Percentiles rank a stretch among this genome's conserved stretches.
These are phyloP conservation scores for Exserohilum rostratum DNA, from an alignment of 2,329 filamentous ascomycete species.

Conservation along the genomic window DNA sequence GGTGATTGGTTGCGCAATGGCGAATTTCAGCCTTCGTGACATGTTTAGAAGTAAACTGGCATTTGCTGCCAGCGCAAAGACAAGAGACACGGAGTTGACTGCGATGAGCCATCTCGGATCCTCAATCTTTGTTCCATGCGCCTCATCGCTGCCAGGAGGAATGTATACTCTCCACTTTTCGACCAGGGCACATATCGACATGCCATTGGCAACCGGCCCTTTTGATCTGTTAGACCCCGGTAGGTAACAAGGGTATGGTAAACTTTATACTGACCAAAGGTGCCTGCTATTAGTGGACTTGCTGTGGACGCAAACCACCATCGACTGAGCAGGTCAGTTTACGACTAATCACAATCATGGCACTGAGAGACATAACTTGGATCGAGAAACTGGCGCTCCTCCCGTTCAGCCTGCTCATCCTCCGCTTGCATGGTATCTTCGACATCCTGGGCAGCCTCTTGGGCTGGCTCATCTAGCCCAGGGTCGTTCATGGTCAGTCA, in stretches of 20 bases:
- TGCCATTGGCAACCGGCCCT: conserved; percentile 60
- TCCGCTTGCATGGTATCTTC: conserved; percentile 45
- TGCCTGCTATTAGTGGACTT: conserved; percentile 62
- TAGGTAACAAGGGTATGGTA: not conserved
- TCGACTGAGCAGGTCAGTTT: conserved; percentile 42
- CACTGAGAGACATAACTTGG: conserved; percentile 45
- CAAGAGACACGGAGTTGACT: conserved; percentile 62
- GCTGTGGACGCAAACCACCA: conserved; percentile 69
- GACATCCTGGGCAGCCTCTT: conserved; percentile 54
- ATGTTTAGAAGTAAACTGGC: conserved; percentile 64
- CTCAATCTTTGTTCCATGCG: conserved; percentile 53
- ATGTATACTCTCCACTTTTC: conserved; percentile 62
- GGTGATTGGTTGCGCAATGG: conserved; percentile 64
- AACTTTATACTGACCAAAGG: conserved; percentile 47
- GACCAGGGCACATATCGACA: conserved; percentile 62
- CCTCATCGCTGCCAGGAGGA: conserved; percentile 53
- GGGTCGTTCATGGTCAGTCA: conserved; percentile 53
- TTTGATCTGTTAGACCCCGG: not conserved
- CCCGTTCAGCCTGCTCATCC: conserved; percentile 45
- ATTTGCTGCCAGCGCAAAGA: conserved; percentile 61
- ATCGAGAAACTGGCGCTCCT: conserved; percentile 52
- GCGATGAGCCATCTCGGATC: conserved; percentile 63
- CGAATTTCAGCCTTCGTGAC: conserved; percentile 61
- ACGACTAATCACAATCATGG: not conserved
- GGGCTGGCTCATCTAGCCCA: conserved; percentile 58